A percentile compares a stretch with the other conserved stretches of the same genome.
phyloP scores from a whole-genome alignment of 768 basidiomycete genomes.

The Rhodotorula taiwanensis region DNA sequence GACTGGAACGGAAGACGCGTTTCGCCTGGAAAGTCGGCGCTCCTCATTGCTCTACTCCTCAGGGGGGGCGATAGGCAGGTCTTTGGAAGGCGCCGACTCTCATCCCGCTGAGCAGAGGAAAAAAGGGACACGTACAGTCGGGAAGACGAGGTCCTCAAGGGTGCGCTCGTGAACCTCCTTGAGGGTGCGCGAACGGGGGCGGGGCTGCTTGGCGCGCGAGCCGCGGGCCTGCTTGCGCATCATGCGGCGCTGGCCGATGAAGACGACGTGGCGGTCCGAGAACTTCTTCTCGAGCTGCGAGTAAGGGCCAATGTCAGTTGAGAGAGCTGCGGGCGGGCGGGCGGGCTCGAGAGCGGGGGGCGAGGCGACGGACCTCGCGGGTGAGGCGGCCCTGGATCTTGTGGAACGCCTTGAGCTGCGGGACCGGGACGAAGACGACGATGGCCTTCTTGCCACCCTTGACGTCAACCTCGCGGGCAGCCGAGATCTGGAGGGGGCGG shows the following conservation, averaged over 20 bases:
- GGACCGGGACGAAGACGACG: constrained; percentile 94
- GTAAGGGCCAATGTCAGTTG: background rate
- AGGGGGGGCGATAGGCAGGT: no score
- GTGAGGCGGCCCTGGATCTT: constrained; percentile 72
- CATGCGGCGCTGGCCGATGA: constrained; percentile 97
- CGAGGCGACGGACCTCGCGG: constrained; percentile 15
- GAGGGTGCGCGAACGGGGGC: constrained; percentile 92
- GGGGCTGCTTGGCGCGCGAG: constrained; percentile 87
- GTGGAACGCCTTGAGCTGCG: constrained; percentile 96
- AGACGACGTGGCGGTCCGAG: constrained; percentile 97
- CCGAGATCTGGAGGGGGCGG: constrained; percentile 89
- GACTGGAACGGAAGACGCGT: no score
- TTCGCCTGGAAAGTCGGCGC: no score
- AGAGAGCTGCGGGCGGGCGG: background rate
- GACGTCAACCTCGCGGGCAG: constrained; percentile 97
- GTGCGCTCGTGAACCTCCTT: constrained; percentile 94
- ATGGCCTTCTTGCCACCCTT: constrained; percentile 99
- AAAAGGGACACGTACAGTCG: constrained; percentile 53
- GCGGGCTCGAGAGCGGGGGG: no score
- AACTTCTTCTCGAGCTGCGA: constrained; percentile 91
- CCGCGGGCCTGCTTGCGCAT: constrained; percentile 92
- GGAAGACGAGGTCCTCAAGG: constrained; percentile 97
- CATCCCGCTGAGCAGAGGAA: background rate
- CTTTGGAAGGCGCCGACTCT: background rate
- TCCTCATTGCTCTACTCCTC: no score